phyloP scores from a whole-genome alignment of 139 green algal genomes.

The Chlorella sp. region DNA sequence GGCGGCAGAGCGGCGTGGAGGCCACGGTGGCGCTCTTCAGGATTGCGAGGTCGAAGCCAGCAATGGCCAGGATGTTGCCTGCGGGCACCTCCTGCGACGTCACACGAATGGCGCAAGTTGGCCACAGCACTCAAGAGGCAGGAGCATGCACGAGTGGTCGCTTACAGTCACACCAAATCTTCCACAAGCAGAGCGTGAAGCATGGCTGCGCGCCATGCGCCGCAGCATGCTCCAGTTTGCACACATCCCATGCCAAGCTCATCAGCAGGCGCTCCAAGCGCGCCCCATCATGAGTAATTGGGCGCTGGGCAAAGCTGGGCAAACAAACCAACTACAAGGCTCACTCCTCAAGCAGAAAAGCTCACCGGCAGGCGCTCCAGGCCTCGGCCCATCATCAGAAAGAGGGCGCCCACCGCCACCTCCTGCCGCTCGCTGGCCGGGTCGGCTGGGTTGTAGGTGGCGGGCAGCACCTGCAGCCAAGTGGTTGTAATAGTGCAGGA shows the following conservation, averaged over 20 bases:
- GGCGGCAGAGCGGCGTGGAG: conserved; percentile 65
- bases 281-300: conserved; percentile 98
- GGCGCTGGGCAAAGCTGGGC: not conserved
- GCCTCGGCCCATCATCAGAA: conserved; percentile 96
- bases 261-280: conserved; percentile 66
- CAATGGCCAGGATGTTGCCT: conserved; percentile 91
- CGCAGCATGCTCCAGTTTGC: no score
- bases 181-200: not conserved
- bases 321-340: no score
- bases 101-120: no score
- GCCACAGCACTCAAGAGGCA: no score
- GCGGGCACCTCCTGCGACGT: conserved; percentile 76
- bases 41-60: conserved; percentile 81
- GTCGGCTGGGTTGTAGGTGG: conserved; percentile 74
- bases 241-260: not conserved
- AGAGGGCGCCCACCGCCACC: conserved; percentile 62
- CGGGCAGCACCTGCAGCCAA: conserved; percentile 72
- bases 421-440: conserved; percentile 37
- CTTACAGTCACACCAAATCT: no score
- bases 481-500: conserved; percentile 82
- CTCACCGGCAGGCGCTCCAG: conserved; percentile 68
- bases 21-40: conserved; percentile 94
- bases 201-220: not conserved
- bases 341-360: no score
- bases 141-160: no score